Percentiles rank a stretch among this genome's conserved stretches.
These are phyloP conservation scores for Dryadomyces quercus-mongolicae DNA, from an alignment of 2,329 filamentous ascomycete genomes.

Conservation along the genomic window DNA sequence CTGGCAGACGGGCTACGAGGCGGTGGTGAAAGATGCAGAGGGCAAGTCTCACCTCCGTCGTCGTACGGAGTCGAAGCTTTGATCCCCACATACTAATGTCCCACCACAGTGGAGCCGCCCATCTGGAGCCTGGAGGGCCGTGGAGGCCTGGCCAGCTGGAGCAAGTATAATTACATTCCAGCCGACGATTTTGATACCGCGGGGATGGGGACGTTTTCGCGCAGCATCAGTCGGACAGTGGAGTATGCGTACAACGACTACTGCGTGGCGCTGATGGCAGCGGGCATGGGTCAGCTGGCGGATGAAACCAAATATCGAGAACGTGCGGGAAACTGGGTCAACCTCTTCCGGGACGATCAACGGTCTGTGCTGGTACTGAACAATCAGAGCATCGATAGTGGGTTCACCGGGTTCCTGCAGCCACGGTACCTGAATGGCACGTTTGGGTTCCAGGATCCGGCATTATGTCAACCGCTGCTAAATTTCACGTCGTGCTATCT, in stretches of 20 bases:
- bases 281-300: constrained; percentile 33
- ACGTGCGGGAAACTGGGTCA: constrained; percentile 46
- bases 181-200: constrained; percentile 51
- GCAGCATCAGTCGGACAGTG: constrained; percentile 60
- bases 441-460: constrained; percentile 28
- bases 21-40: constrained; percentile 60
- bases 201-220: constrained; percentile 53
- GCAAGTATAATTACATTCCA: constrained; percentile 58
- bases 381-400: constrained; percentile 24
- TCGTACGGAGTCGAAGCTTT: no score
- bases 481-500: constrained; percentile 44
- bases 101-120: constrained; percentile 43
- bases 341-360: constrained; percentile 46
- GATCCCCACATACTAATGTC: no score
- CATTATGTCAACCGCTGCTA: constrained; percentile 31
- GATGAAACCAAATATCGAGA: constrained; percentile 37
- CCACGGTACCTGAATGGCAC: constrained; percentile 27
- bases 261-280: constrained; percentile 51
- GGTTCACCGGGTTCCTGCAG: constrained; percentile 28
- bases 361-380: constrained; percentile 31
- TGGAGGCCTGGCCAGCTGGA: constrained; percentile 61
- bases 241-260: constrained; percentile 76
- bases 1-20: constrained; percentile 60
- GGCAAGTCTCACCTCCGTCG: constrained; percentile 38
- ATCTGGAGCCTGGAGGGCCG: constrained; percentile 62